Percentiles rank a stretch among this genome's conserved stretches.
These are phyloP conservation scores for Phytopythium litorale DNA, from an alignment of 352 stramenopile species.

Conservation along the genomic window DNA sequence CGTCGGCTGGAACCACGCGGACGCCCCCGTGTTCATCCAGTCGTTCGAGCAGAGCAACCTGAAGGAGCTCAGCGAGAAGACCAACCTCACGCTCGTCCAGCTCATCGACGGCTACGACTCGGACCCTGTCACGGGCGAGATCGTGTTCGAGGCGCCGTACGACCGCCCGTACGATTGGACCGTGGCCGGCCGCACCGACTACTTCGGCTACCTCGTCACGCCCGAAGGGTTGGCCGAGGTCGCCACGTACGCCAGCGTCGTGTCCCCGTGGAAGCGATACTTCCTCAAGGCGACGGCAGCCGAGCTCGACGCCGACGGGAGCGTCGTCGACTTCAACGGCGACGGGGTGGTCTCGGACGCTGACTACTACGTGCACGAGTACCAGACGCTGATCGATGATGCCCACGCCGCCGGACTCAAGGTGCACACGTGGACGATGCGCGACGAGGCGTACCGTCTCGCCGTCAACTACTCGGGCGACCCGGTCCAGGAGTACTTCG, in stretches of 20 bases:
- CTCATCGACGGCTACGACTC: slow-evolving; percentile 60
- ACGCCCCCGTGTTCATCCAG: slow-evolving; percentile 68
- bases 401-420: slow-evolving; percentile 54
- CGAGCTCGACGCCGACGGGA: slow-evolving; percentile 37
- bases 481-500: slow-evolving; percentile 52
- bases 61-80: slow-evolving; percentile 53
- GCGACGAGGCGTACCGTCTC: slow-evolving; percentile 59
- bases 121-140: slow-evolving; percentile 51
- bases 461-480: slow-evolving; percentile 62
- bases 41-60: slow-evolving; percentile 78
- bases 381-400: slow-evolving; percentile 41
- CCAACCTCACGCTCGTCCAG: slow-evolving; percentile 78
- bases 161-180: slow-evolving; percentile 67
- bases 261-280: slow-evolving; percentile 84
- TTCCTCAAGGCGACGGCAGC: slow-evolving; percentile 49
- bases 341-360: slow-evolving; percentile 56
- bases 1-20: slow-evolving; percentile 58
- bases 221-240: slow-evolving; percentile 52
- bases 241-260: slow-evolving; percentile 57
- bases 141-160: slow-evolving; percentile 39
- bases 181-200: slow-evolving; percentile 43
- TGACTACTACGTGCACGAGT: slow-evolving; percentile 50
- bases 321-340: slow-evolving; percentile 54
- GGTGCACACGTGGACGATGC: slow-evolving; percentile 65
- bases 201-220: slow-evolving; percentile 52